Evolutionary conservation across 768 basidiomycete species (phyloP).

Genomic region (Naematelia aurantialba): DNA sequence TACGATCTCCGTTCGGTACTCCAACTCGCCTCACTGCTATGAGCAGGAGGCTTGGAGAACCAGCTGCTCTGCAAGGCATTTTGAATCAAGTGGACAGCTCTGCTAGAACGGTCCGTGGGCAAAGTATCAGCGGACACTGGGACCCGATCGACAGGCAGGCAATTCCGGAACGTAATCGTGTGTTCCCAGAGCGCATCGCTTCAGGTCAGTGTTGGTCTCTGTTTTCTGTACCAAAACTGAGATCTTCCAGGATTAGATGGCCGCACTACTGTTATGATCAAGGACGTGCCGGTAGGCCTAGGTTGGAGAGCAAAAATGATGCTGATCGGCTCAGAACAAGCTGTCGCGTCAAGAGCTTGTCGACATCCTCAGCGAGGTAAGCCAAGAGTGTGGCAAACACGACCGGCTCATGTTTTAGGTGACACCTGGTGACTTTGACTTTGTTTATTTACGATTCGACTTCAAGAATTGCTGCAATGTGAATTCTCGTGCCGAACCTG

Average conservation of each 20-base stretch:
- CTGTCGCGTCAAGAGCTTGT: conserved; percentile 45
- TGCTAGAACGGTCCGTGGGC: not conserved
- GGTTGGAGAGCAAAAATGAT: not conserved
- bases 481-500: conserved; percentile 5
- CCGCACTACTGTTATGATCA: conserved; percentile 49
- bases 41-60: conserved; percentile 19
- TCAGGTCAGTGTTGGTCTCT: conserved; percentile 23
- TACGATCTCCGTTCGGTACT: not conserved
- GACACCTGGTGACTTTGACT: conserved; percentile 46
- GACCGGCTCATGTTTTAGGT: conserved; percentile 22
- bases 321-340: conserved; percentile 38
- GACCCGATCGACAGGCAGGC: conserved; percentile 16
- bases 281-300: conserved; percentile 44
- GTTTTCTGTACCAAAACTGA: not conserved
- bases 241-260: conserved; percentile 31
- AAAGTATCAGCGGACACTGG: conserved; percentile 27
- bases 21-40: conserved; percentile 15
- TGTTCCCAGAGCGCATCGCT: conserved; percentile 32
- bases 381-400: conserved; percentile 4
- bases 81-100: conserved; percentile 12
- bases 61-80: conserved; percentile 22
- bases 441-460: conserved; percentile 49
- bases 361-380: conserved; percentile 43
- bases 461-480: conserved; percentile 49
- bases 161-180: conserved; percentile 32